Conservation (phyloP, 1,284 basidiomycete species). For the Ceratobasidium sp. region DNA sequence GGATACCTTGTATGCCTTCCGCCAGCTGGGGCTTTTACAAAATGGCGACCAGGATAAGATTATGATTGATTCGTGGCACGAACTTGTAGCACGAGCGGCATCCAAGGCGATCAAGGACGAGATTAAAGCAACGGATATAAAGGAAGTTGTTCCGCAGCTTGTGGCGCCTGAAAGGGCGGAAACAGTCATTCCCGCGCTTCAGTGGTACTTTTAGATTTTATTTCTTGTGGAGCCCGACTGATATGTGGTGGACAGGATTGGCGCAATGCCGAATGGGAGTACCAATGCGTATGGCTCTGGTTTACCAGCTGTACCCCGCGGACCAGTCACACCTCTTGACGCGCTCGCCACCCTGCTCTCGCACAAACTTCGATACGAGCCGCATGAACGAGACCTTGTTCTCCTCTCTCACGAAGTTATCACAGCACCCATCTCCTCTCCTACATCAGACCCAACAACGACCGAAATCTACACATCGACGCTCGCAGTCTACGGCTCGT, state of each 20-base stretch:
- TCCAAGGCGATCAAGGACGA: slow-evolving; percentile 19
- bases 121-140: neutral
- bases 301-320: slow-evolving; percentile 62
- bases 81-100: slow-evolving; percentile 48
- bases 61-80: slow-evolving; percentile 48
- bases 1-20: slow-evolving; percentile 78
- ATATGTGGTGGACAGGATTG: slow-evolving; percentile 17
- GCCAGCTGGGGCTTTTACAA: slow-evolving; percentile 73
- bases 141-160: slow-evolving; percentile 24
- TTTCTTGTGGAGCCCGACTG: neutral
- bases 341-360: slow-evolving; percentile 81
- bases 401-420: slow-evolving; percentile 88
- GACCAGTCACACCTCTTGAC: slow-evolving; percentile 72
- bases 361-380: slow-evolving; percentile 76
- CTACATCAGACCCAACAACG: slow-evolving; percentile 48
- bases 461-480: slow-evolving; percentile 79
- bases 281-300: slow-evolving; percentile 48
- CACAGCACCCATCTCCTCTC: slow-evolving; percentile 51
- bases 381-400: slow-evolving; percentile 86
- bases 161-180: slow-evolving; percentile 56
- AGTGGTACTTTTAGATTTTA: slow-evolving; percentile 56
- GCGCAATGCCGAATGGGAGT: slow-evolving; percentile 55
- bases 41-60: slow-evolving; percentile 55
- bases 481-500: slow-evolving; percentile 76
- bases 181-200: slow-evolving; percentile 64